Evolutionary conservation across 257 asterid species (phyloP).

Genomic region (Misopates orontium): DNA sequence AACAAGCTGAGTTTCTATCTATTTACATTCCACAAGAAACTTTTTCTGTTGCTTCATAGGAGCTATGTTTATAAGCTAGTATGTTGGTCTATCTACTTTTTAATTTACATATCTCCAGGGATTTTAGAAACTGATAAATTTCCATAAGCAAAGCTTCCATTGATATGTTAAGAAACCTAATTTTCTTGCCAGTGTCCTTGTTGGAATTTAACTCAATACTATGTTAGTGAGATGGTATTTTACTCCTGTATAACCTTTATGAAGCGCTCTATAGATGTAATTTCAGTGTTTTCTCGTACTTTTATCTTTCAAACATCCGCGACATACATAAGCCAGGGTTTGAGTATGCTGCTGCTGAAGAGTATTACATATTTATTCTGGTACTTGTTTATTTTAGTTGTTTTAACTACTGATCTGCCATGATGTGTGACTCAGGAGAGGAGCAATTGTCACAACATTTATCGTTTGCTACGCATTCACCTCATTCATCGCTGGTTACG

Average conservation of each 20-base stretch:
- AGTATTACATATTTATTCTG: background rate
- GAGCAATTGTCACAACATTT: constrained; percentile 76
- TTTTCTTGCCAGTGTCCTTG: background rate
- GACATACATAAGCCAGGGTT: no score
- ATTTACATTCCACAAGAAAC: background rate
- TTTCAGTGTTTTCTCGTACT: background rate
- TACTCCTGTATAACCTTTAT: background rate
- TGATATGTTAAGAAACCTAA: background rate
- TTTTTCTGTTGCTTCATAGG: background rate
- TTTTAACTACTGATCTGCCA: constrained; percentile 23
- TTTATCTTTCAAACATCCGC: background rate
- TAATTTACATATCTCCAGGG: background rate
- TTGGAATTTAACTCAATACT: background rate
- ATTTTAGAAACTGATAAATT: background rate
- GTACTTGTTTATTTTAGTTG: constrained; percentile 9
- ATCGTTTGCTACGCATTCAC: constrained; percentile 78
- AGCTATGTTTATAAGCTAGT: background rate
- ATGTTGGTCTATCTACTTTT: background rate
- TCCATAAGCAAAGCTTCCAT: background rate
- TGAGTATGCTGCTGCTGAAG: constrained; percentile 2
- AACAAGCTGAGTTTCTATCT: background rate
- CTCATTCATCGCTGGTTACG: constrained; percentile 81
- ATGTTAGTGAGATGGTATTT: background rate
- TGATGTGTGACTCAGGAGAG: constrained; percentile 64
- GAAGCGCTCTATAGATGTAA: background rate